phyloP scores from a whole-genome alignment of 1,284 basidiomycete species.

The Pseudozyma pruni region DNA sequence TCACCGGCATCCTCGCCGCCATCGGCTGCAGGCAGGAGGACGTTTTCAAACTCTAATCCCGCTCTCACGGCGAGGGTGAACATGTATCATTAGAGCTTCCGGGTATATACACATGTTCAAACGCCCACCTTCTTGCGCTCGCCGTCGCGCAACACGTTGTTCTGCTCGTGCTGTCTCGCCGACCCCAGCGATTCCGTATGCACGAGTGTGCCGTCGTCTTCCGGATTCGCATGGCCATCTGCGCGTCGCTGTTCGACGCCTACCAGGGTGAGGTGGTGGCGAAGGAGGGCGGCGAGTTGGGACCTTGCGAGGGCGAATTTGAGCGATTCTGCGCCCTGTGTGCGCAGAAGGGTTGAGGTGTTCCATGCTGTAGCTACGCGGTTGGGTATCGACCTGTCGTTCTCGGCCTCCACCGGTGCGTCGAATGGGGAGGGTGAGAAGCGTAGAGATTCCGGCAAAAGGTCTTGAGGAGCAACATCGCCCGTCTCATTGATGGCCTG shows the following conservation, averaged over 20 bases:
- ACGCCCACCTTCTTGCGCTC: slow-evolving; percentile 34
- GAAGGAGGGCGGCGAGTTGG: slow-evolving; percentile 31
- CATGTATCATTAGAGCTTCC: background rate
- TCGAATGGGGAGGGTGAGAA: background rate
- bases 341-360: slow-evolving; percentile 14
- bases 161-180: slow-evolving; percentile 15
- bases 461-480: slow-evolving; percentile 20
- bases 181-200: slow-evolving; percentile 31
- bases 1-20: slow-evolving; percentile 25
- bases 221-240: slow-evolving; percentile 15
- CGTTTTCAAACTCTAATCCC: slow-evolving; percentile 45
- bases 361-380: slow-evolving; percentile 33
- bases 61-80: background rate
- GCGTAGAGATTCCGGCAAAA: slow-evolving; percentile 22
- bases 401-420: background rate
- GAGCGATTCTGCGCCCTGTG: background rate
- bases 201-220: slow-evolving; percentile 15
- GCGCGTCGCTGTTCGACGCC: slow-evolving; percentile 18
- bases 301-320: slow-evolving; percentile 24
- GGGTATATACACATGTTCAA: background rate
- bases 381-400: slow-evolving; percentile 15
- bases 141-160: slow-evolving; percentile 33
- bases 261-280: slow-evolving; percentile 28
- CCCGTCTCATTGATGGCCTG: slow-evolving; percentile 7
- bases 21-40: slow-evolving; percentile 31